Percentiles rank a stretch among this genome's conserved stretches.
Conservation (phyloP, 2,329 filamentous ascomycete species). For the Xylariaceae sp. region DNA sequence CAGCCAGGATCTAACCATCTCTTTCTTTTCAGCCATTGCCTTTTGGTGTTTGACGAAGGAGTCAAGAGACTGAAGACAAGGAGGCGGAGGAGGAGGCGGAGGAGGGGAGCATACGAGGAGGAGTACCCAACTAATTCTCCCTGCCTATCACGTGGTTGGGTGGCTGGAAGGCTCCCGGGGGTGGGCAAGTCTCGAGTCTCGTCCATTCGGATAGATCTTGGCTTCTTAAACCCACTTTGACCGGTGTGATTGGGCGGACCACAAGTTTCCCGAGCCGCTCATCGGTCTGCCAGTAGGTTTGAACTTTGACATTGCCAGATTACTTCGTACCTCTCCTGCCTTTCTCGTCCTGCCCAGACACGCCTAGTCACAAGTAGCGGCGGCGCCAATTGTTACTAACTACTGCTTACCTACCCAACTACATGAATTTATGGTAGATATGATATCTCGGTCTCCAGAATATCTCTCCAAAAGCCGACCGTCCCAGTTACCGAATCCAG, state of each 20-base stretch:
- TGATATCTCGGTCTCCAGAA: no score
- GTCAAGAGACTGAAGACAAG: background rate
- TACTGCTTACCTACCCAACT: background rate
- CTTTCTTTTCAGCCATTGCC: slow-evolving; percentile 5
- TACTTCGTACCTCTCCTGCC: slow-evolving; percentile 6
- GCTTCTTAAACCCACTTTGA: slow-evolving; percentile 18
- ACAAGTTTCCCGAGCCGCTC: slow-evolving; percentile 21
- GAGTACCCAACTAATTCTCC: slow-evolving; percentile 8
- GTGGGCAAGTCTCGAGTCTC: slow-evolving; percentile 17
- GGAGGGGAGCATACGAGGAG: background rate
- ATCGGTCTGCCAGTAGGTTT: slow-evolving; percentile 21
- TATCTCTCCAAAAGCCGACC: background rate
- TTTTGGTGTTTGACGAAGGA: background rate
- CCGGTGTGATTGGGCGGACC: slow-evolving; percentile 24
- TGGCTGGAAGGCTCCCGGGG: slow-evolving; percentile 26
- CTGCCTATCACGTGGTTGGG: slow-evolving; percentile 27
- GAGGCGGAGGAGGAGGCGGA: slow-evolving; percentile 2
- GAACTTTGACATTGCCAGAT: slow-evolving; percentile 7
- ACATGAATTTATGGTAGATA: no score
- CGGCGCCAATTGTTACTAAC: background rate
- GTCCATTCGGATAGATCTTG: slow-evolving; percentile 16
- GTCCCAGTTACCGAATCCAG: background rate
- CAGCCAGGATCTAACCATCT: slow-evolving; percentile 10
- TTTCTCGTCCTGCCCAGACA: slow-evolving; percentile 12
- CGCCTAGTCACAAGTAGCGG: background rate